These are phyloP conservation scores for Thalia dealbata DNA, from an alignment of 176 grass and related monocot genomes.

Conservation along the genomic window DNA sequence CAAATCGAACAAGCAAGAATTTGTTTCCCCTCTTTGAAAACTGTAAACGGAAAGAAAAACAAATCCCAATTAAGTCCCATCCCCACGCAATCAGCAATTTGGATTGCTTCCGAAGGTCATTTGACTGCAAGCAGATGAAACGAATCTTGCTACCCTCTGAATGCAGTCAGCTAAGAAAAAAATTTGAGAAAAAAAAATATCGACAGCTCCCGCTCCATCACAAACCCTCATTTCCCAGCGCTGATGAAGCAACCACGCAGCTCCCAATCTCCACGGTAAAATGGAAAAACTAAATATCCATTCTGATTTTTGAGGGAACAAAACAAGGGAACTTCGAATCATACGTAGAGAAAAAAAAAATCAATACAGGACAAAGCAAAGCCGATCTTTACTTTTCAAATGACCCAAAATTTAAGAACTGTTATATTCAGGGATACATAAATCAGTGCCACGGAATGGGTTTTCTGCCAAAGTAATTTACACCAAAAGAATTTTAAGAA, in stretches of 20 bases:
- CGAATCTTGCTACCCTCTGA: not conserved
- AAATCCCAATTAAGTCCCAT: not conserved
- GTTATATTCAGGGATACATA: no score
- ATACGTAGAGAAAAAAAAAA: not conserved
- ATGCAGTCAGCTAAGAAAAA: not conserved
- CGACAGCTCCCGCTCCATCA: not conserved
- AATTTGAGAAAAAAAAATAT: not conserved
- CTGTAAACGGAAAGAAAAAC: not conserved
- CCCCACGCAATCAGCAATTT: not conserved
- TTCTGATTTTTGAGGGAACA: not conserved
- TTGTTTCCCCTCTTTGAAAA: not conserved
- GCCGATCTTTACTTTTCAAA: no score
- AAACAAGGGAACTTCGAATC: no score
- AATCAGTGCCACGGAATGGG: no score
- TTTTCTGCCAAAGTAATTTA: no score
- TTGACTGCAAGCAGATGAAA: not conserved
- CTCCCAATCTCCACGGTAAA: not conserved
- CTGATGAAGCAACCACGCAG: no score
- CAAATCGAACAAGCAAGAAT: not conserved
- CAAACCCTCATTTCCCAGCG: not conserved
- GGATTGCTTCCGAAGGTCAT: not conserved
- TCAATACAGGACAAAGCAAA: not conserved
- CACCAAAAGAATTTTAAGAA: no score
- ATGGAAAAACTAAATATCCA: not conserved
- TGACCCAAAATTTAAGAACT: no score